Percentiles rank a stretch among this genome's conserved stretches.
phyloP scores from a whole-genome alignment of 23 red algal genomes.

The Gracilariopsis chorda region DNA sequence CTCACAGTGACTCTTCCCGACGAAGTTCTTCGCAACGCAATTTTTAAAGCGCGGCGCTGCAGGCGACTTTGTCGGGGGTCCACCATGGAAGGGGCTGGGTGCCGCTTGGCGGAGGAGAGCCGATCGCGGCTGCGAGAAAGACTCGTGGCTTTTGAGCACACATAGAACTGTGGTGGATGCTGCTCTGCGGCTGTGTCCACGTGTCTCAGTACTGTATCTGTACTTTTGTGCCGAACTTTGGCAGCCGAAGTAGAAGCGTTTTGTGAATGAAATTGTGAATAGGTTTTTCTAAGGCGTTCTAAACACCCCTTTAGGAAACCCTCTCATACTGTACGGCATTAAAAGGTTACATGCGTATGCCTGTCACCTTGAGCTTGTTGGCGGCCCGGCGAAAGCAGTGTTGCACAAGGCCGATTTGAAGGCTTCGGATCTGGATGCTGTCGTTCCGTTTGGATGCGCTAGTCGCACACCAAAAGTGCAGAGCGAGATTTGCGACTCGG shows the following conservation, averaged over 20 bases:
- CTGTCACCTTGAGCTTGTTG: slow-evolving; percentile 54
- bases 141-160: too few species aligned
- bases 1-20: background rate
- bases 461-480: slow-evolving; percentile 83
- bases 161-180: too few species aligned
- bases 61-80: background rate
- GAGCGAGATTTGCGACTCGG: slow-evolving; percentile 15
- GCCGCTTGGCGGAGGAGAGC: background rate
- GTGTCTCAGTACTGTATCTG: too few species aligned
- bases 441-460: slow-evolving; percentile 92
- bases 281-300: too few species aligned
- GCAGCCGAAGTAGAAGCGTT: too few species aligned
- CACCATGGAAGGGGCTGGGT: background rate
- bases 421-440: slow-evolving; percentile 58
- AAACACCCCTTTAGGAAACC: too few species aligned
- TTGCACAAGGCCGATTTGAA: slow-evolving; percentile 38
- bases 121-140: too few species aligned
- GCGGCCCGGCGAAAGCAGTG: slow-evolving; percentile 35
- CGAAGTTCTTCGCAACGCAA: background rate
- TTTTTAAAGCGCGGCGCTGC: background rate
- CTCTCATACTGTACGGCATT: too few species aligned
- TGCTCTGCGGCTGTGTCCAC: too few species aligned
- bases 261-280: too few species aligned
- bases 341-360: too few species aligned
- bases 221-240: too few species aligned